Evolutionary conservation across 331 rosid species (phyloP).

Genomic region (Phaseolus coccineus): DNA sequence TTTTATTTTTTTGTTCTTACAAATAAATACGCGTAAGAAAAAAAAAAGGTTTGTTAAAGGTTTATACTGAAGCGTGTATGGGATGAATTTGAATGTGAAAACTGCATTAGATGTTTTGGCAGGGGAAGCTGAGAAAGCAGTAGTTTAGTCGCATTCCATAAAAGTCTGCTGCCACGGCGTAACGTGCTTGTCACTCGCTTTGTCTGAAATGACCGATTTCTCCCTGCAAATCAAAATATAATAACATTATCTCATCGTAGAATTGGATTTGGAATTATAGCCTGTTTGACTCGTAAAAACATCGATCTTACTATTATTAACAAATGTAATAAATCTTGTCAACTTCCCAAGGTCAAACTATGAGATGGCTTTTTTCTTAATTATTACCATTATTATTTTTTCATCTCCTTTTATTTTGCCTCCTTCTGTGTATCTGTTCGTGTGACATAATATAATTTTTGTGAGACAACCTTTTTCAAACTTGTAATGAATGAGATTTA

Average conservation of each 20-base stretch:
- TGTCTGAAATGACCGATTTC: constrained; percentile 33
- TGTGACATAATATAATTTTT: no score
- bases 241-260: background rate
- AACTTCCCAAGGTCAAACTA: background rate
- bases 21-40: background rate
- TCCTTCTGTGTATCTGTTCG: no score
- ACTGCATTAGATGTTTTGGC: background rate
- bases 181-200: constrained; percentile 24
- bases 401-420: no score
- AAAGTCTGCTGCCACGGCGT: constrained; percentile 40
- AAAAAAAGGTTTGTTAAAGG: background rate
- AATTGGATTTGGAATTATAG: background rate
- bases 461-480: no score
- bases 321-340: constrained; percentile 26
- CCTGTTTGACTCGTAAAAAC: constrained; percentile 25
- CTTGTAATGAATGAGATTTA: no score
- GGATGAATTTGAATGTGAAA: constrained; percentile 14
- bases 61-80: constrained; percentile 43
- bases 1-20: background rate
- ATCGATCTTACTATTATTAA: background rate
- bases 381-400: no score
- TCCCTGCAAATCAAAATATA: background rate
- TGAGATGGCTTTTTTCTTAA: background rate
- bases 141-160: background rate
- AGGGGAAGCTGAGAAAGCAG: background rate